Evolutionary conservation across 192 early-diverging fungal species (phyloP).

Genomic region (Endogone sp.): DNA sequence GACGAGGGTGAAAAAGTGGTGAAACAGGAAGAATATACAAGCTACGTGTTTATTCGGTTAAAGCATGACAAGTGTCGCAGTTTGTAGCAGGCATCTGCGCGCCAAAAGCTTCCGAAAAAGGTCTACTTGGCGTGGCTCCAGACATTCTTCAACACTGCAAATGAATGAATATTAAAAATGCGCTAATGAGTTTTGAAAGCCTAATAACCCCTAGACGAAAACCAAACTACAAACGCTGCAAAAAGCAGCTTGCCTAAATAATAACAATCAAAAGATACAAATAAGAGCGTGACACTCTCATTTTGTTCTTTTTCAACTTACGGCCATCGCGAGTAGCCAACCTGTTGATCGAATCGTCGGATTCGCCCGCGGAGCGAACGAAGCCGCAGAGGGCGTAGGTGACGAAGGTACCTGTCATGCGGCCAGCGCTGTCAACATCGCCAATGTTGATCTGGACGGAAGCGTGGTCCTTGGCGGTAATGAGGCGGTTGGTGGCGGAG

Average conservation of each 20-base stretch:
- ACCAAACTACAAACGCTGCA: no score
- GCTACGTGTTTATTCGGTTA: neutral
- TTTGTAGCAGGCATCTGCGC: no score
- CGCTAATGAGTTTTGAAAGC: slow-evolving; percentile 1
- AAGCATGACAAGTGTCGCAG: neutral
- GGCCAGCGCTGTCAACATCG: slow-evolving; percentile 85
- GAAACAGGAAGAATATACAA: slow-evolving; percentile 5
- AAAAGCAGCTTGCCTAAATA: no score
- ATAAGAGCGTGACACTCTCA: no score
- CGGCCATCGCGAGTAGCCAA: slow-evolving; percentile 73
- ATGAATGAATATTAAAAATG: neutral
- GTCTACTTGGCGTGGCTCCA: slow-evolving; percentile 8
- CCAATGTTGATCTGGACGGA: slow-evolving; percentile 97
- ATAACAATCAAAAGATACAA: neutral
- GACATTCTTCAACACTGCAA: slow-evolving; percentile 5
- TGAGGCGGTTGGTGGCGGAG: slow-evolving; percentile 98
- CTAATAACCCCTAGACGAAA: no score
- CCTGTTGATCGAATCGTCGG: slow-evolving; percentile 97
- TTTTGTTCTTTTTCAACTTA: slow-evolving; percentile 38
- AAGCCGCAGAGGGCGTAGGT: slow-evolving; percentile 92
- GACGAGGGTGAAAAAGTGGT: neutral
- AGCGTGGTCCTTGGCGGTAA: slow-evolving; percentile 98
- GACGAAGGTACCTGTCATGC: slow-evolving; percentile 66
- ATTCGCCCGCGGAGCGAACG: slow-evolving; percentile 85
- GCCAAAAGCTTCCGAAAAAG: neutral